Percentiles rank a stretch among this genome's conserved stretches.
Conservation (phyloP, 495 filamentous ascomycete species). For the Aspergillus olivimuriae region DNA sequence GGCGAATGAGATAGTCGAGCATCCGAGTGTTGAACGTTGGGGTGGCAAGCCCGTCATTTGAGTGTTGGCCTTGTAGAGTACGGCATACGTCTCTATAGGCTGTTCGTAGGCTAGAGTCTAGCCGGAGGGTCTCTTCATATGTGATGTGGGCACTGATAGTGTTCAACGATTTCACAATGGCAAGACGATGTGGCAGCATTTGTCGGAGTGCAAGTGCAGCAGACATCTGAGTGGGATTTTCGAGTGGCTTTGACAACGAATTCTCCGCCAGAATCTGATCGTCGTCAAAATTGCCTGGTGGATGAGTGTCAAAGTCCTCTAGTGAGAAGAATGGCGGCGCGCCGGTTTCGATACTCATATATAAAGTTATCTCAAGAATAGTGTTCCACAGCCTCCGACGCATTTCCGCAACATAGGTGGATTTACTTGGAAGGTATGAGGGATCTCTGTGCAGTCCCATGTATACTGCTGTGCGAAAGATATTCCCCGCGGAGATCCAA, state of each 20-base stretch:
- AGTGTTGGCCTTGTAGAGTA: conserved; percentile 26
- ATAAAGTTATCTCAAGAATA: conserved; percentile 47
- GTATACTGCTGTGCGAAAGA: conserved; percentile 50
- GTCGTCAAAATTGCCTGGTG: conserved; percentile 44
- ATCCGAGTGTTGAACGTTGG: conserved; percentile 30
- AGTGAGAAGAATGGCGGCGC: conserved; percentile 41
- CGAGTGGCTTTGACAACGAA: conserved; percentile 23
- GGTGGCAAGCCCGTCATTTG: conserved; percentile 12
- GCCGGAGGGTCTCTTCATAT: conserved; percentile 31
- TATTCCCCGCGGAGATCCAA: conserved; percentile 51
- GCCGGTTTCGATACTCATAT: conserved; percentile 47
- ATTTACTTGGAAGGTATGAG: conserved; percentile 30
- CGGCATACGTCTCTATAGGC: conserved; percentile 28
- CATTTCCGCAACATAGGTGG: conserved; percentile 45
- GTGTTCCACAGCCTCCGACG: conserved; percentile 58
- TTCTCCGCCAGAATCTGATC: conserved; percentile 27
- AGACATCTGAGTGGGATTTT: conserved; percentile 36
- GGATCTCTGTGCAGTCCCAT: conserved; percentile 61
- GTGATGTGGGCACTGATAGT: conserved; percentile 24
- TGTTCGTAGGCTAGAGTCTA: conserved; percentile 30
- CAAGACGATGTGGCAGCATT: conserved; percentile 40
- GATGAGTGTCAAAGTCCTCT: conserved; percentile 48
- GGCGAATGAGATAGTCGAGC: conserved; percentile 39
- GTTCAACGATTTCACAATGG: conserved; percentile 42
- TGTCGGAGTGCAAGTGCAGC: conserved; percentile 39